A percentile compares a stretch with the other conserved stretches of the same genome.
phyloP scores from a whole-genome alignment of 2,329 filamentous ascomycete species.

The Emericellopsis atlantica region DNA sequence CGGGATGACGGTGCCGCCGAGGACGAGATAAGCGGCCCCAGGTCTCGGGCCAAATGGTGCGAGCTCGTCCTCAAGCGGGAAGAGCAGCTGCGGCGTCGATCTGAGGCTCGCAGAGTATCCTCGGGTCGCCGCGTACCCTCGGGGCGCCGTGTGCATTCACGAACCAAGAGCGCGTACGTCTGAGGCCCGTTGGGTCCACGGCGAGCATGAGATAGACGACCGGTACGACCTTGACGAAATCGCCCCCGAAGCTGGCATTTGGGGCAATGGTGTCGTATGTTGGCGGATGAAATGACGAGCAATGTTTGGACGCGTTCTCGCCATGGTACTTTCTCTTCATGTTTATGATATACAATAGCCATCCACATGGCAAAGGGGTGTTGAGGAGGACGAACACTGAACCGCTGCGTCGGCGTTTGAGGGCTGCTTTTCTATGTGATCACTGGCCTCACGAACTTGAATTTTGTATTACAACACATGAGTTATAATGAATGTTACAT shows the following conservation, averaged over 20 bases:
- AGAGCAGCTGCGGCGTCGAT: slow-evolving; percentile 41
- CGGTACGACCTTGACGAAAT: neutral
- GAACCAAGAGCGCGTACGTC: slow-evolving; percentile 45
- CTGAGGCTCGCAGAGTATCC: slow-evolving; percentile 28
- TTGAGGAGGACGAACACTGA: neutral
- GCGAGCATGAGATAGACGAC: neutral
- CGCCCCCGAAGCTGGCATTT: too few relatives aligned
- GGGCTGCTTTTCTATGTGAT: too few relatives aligned
- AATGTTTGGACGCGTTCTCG: too few relatives aligned
- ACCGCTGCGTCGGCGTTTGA: too few relatives aligned
- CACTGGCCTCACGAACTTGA: neutral
- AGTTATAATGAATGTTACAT: too few relatives aligned
- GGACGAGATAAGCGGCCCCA: slow-evolving; percentile 27
- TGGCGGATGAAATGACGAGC: neutral
- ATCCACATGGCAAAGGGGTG: neutral
- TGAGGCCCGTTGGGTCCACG: slow-evolving; percentile 16
- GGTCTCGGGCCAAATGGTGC: slow-evolving; percentile 49
- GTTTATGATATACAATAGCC: neutral
- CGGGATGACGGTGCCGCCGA: slow-evolving; percentile 36
- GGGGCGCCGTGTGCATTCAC: slow-evolving; percentile 31
- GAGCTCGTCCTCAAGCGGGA: slow-evolving; percentile 54
- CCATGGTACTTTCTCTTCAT: neutral
- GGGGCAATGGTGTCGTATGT: too few relatives aligned
- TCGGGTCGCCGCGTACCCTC: slow-evolving; percentile 1
- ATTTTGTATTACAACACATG: neutral